These are phyloP conservation scores for Rubroshorea leprosula DNA, from an alignment of 345 rosid species.

Conservation along the genomic window DNA sequence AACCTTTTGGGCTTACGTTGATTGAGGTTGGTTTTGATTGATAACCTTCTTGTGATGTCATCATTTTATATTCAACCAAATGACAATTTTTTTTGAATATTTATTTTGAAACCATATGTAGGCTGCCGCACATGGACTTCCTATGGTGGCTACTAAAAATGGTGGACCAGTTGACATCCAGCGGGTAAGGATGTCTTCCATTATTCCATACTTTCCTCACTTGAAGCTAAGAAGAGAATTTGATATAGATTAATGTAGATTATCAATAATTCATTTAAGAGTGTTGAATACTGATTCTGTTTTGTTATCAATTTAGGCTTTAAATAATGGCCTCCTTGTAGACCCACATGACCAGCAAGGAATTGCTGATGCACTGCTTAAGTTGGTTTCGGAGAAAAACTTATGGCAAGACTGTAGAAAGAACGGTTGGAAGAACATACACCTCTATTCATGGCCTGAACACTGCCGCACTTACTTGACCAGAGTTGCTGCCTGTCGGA, in stretches of 20 bases:
- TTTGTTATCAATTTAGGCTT: conserved; percentile 51
- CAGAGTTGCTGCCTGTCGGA: conserved; percentile 83
- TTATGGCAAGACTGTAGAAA: conserved; percentile 80
- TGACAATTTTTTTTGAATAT: no score
- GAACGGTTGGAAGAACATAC: conserved; percentile 96
- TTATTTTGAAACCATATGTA: conserved; percentile 26
- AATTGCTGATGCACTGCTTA: conserved; percentile 81
- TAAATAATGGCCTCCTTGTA: conserved; percentile 88
- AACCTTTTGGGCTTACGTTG: conserved; percentile 94
- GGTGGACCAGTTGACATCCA: conserved; percentile 98
- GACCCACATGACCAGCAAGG: conserved; percentile 91
- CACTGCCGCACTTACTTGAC: conserved; percentile 96
- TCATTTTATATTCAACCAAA: not conserved
- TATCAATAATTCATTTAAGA: no score
- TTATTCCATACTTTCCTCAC: conserved; percentile 2
- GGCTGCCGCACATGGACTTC: conserved; percentile 99
- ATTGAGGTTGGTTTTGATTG: conserved; percentile 57
- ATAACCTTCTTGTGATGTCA: not conserved
- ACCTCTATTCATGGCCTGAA: conserved; percentile 96
- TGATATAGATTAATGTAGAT: no score
- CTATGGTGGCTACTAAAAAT: conserved; percentile 94
- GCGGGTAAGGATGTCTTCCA: conserved; percentile 47
- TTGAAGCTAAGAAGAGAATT: no score
- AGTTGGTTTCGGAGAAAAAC: conserved; percentile 88
- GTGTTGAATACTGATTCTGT: no score